Evolutionary conservation across 331 rosid species (phyloP), one percentile per base, ranked within the genome.

Genomic region (Malus hybrid): DNA sequence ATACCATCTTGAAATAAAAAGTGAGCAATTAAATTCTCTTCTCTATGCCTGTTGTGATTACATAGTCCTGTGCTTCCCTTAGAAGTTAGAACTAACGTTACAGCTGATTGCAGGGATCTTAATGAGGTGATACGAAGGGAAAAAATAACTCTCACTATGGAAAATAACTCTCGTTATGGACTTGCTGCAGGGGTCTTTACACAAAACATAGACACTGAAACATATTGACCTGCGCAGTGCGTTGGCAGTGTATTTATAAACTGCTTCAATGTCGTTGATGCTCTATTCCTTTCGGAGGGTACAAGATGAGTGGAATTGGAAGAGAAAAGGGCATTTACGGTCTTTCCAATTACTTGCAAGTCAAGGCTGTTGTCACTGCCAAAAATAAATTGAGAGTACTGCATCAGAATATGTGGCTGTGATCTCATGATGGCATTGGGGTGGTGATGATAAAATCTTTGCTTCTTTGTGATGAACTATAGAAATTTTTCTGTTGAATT

Each of bases 261-360:
- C 63, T 86, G 97, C 87, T 94, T 70, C 74, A 87, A 90, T 79
- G 79, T 81, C 72, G 85, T 88, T 85, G 98, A 91, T 86, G 96
- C 98, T 86, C 96, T 57, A 83, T 94, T 87, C 98, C 97, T 20
- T 90, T 94, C 74, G 97, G 98, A 48, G 97, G 98, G 39, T 91
- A 82, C 85, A 94, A 94, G 85, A 87, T 88, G 97, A 94, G 98
- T 68, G 96, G 97, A 6, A 86, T 78, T 2, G 96, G 98, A 19
- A 85, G 95, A 84, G 98, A 91, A 70, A 93, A 91, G 78, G 97
- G 98, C 26, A 86, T 83, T 57, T 89, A 93, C 71, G 86, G 96
- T 73, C 93, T 91, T 26, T 53, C 71, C 7, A 89, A 87, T 77
- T 94, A 94, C 91, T 80, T 94, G 90, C 97, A 94, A 90, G 93